Evolutionary conservation across 805 yeast genomes (phyloP).

Genomic region (Metschnikowia corniflorae): DNA sequence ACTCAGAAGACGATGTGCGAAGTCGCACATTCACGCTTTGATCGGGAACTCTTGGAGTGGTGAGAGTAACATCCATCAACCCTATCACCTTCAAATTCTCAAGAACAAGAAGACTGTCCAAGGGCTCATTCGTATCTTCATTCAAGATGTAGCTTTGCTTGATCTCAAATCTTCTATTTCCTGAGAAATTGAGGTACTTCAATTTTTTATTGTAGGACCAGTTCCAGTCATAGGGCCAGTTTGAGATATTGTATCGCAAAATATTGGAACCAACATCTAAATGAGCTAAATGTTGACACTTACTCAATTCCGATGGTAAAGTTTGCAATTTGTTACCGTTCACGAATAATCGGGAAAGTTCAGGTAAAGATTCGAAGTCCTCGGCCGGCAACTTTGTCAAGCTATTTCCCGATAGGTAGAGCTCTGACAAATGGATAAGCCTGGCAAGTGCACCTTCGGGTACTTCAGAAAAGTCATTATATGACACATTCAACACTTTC

Average conservation of each 20-base stretch:
- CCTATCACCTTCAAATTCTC: constrained; percentile 73
- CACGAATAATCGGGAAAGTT: constrained; percentile 59
- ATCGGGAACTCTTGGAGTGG: constrained; percentile 86
- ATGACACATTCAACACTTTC: constrained; percentile 67
- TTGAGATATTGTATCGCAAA: constrained; percentile 86
- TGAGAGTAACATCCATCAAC: constrained; percentile 90
- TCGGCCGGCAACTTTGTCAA: constrained; percentile 80
- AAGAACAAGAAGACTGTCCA: constrained; percentile 62
- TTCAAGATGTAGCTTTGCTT: constrained; percentile 56
- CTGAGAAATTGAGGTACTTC: constrained; percentile 82
- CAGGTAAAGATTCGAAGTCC: constrained; percentile 61
- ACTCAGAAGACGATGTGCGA: constrained; percentile 81
- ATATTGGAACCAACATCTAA: constrained; percentile 91
- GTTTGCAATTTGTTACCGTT: constrained; percentile 85
- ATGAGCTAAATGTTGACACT: constrained; percentile 56
- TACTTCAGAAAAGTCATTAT: constrained; percentile 79
- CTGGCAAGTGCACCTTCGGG: constrained; percentile 68
- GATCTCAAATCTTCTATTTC: constrained; percentile 88
- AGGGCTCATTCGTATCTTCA: constrained; percentile 57
- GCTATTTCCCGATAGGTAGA: constrained; percentile 81
- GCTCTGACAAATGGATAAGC: constrained; percentile 52
- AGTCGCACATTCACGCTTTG: constrained; percentile 79
- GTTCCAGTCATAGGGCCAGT: constrained; percentile 96
- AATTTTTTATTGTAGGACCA: constrained; percentile 84
- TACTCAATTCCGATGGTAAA: constrained; percentile 83